Base-by-base conservation (phyloP, 2,329 filamentous ascomycete species). In the Colletotrichum melonis region DNA sequence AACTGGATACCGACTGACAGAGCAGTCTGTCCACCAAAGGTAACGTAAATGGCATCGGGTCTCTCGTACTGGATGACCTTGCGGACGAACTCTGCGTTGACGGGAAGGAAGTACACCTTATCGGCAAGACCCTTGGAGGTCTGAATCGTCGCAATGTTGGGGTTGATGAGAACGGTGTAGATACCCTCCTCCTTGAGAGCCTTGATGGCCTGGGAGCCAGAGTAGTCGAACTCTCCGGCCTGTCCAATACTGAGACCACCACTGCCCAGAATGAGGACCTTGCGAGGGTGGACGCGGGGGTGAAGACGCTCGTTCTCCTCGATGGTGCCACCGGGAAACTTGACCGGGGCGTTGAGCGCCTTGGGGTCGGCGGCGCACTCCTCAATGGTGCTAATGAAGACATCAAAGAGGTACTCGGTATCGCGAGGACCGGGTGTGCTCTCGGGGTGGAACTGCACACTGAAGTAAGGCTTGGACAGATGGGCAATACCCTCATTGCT, bases 371-470 rank as follows among this genome's bases (percentile, higher is more conserved):
- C 84, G 60, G 95, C 87, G 72, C 93, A 93, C 78, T 92, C 89
- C 80, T 90, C 87, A 77, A 98, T 94, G 24, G 95, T 93, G 84
- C 93, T 86, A 81, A 99, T 94, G 87, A 99, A 99, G 75, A 98
- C 95, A 83, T 99, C 95, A 76, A 99, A 99, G 30, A 99, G 88
- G 81, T 94, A 98, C 82, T 99, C 97, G 32, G 97, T 99, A 81
- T 99, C 97, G 46, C 95, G 91, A 64, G 97, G 97, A 71, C 97
- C 97, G 3, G 97, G 97, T 1, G 95, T 97, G 87, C 95, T 98
- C 84, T 99, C 97, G 0, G 97, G 97, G 81, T 99, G 97, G 86
- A 99, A 99, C 82, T 99, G 97, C n/a, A 98, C 97, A 87, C 95
- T 98, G 88, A 99, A 99, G 86, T 96, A 97, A 64, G 97, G 97